Evolutionary conservation across 2,329 filamentous ascomycete species (phyloP).

Genomic region (Aspergillus proliferans): DNA sequence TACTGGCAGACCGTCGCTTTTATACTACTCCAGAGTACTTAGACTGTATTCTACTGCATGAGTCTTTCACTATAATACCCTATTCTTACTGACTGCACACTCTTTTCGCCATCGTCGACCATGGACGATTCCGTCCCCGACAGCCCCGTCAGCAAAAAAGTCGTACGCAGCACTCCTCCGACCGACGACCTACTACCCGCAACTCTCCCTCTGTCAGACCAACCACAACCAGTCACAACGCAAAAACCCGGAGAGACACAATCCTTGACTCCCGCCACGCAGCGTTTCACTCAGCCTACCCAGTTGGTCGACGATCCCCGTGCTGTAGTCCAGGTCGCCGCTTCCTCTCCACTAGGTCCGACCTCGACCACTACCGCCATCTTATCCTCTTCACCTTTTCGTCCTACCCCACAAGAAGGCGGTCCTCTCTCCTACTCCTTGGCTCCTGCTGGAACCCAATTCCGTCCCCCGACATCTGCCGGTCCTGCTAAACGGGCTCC

Average conservation of each 20-base stretch:
- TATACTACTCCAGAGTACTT: too few relatives aligned
- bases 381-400: constrained; percentile 31
- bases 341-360: constrained; percentile 73
- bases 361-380: constrained; percentile 12
- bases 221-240: constrained; percentile 36
- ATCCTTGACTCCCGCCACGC: constrained; percentile 42
- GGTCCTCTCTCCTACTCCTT: constrained; percentile 56
- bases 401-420: constrained; percentile 24
- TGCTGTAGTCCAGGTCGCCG: constrained; percentile 67
- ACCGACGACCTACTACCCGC: constrained; percentile 24
- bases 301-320: constrained; percentile 48
- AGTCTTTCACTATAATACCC: not conserved
- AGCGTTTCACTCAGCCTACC: constrained; percentile 55
- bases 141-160: constrained; percentile 34
- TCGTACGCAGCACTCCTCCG: constrained; percentile 22
- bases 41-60: not conserved
- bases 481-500: constrained; percentile 36
- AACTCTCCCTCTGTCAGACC: constrained; percentile 37
- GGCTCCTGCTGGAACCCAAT: constrained; percentile 69
- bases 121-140: constrained; percentile 38
- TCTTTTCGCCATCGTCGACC: constrained; percentile 2
- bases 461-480: constrained; percentile 47
- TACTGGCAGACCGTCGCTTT: too few relatives aligned
- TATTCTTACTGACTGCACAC: not conserved
- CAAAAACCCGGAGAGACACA: constrained; percentile 21